Evolutionary conservation across 2,329 filamentous ascomycete genomes (phyloP), one percentile per base, ranked within the genome.

Genomic region (Periconia digitata): DNA sequence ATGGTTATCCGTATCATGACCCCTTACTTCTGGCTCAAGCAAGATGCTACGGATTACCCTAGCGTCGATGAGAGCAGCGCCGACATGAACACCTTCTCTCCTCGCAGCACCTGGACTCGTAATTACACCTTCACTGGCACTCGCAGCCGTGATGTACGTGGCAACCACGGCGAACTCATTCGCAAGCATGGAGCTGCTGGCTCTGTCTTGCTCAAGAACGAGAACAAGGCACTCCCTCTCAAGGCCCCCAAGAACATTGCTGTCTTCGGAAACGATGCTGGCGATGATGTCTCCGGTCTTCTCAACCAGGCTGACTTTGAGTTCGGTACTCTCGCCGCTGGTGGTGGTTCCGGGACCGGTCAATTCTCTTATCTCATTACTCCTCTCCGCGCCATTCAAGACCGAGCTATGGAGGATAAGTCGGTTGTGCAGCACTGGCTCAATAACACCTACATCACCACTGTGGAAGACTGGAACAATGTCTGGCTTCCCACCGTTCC

Each of bases 181-280:
- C 70, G 74, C 27, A 68, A 69, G 47, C 64, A 73, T 37, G 74
- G 72, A 29, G 66, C 72, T 24, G 72, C 70, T 34, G 72, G 71
- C 2, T 69, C 66, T 24, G 72, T 75, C 5, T 58, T 75, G 7
- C 55, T 81, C 15, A 81, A 81, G 64, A 84, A 84, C 46, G 61
- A 58, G 1, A 72, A 74, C 8, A 67, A 71, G 8, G 64, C 76
- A 2, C 70, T 84, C 1, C 81, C 81, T 0, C 65, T 88, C 7
- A 76, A 76, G 44, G 76, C 74, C 45, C 78, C 79, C 6, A 71
- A 66, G 40, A 74, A 72, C 24, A 74, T 81, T 40, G 73, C 70
- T 2, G 66, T 82, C 1, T 78, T 80, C 47, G 79, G 79, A 1
- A 76, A 77, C 45, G 75, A 76, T 53, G 76, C 76, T 24, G 70